Evolutionary conservation across 345 rosid genomes (phyloP).

Genomic region (Theobroma cacao): DNA sequence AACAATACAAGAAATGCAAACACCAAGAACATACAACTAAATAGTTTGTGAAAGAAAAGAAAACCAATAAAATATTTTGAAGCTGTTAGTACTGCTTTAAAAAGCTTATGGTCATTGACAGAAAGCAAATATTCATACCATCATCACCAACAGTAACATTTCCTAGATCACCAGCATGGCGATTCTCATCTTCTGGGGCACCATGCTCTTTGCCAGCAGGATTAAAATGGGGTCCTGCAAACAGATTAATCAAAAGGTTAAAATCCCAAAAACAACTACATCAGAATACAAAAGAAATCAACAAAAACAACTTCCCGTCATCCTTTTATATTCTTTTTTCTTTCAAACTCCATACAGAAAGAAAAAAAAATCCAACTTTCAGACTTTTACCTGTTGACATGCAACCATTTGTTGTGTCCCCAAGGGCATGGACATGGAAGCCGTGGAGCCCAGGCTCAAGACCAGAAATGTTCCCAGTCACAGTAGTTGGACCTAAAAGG

Average conservation of each 20-base stretch:
- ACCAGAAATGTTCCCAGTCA: slow-evolving; percentile 74
- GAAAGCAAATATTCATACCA: slow-evolving; percentile 39
- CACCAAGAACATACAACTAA: neutral
- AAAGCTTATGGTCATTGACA: neutral
- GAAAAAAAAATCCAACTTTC: neutral
- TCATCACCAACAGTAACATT: slow-evolving; percentile 73
- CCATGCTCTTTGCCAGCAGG: slow-evolving; percentile 87
- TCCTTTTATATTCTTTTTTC: neutral
- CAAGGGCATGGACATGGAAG: slow-evolving; percentile 95
- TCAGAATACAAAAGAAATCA: neutral
- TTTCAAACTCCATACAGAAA: neutral
- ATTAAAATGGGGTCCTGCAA: slow-evolving; percentile 84
- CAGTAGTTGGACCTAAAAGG: slow-evolving; percentile 63
- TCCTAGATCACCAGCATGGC: slow-evolving; percentile 98
- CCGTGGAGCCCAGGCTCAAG: slow-evolving; percentile 95
- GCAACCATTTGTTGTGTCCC: slow-evolving; percentile 98
- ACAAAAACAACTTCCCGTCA: neutral
- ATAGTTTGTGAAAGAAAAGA: neutral
- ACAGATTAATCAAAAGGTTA: neutral
- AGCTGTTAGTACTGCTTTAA: neutral
- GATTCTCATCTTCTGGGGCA: slow-evolving; percentile 76
- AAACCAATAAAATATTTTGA: neutral
- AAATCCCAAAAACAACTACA: neutral
- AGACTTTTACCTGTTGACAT: slow-evolving; percentile 81
- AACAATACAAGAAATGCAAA: neutral